Evolutionary conservation across 139 green algal species (phyloP).

Genomic region (Desmodesmus armatus): DNA sequence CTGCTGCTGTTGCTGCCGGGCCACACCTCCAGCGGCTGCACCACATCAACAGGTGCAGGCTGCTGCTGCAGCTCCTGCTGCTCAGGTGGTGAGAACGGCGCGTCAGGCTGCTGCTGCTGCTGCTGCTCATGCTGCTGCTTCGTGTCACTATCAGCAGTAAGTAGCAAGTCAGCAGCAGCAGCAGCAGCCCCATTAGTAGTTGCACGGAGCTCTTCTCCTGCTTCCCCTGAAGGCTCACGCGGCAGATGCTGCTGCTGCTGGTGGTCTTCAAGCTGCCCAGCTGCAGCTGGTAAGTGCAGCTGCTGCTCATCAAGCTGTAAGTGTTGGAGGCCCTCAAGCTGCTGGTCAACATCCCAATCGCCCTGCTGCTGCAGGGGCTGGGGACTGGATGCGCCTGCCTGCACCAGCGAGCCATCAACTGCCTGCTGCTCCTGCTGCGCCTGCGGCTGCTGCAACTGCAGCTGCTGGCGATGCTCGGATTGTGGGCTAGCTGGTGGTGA

Average conservation of each 20-base stretch:
- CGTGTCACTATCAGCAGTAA: too few relatives aligned
- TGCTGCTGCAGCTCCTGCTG: slow-evolving; percentile 16
- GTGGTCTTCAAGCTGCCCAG: too few relatives aligned
- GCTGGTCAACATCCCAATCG: not conserved
- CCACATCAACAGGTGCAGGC: not conserved
- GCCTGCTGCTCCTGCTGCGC: not conserved
- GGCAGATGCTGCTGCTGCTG: not conserved
- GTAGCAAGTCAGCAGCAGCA: too few relatives aligned
- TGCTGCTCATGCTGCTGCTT: not conserved
- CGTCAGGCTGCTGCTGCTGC: slow-evolving; percentile 9
- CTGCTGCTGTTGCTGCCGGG: too few relatives aligned
- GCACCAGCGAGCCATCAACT: too few relatives aligned
- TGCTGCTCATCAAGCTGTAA: not conserved
- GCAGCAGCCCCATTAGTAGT: not conserved
- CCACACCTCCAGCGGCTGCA: too few relatives aligned
- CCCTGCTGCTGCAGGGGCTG: slow-evolving; percentile 9
- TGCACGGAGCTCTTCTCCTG: too few relatives aligned
- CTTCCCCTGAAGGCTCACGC: too few relatives aligned
- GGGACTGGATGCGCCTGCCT: too few relatives aligned
- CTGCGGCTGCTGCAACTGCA: not conserved
- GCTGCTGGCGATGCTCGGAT: not conserved
- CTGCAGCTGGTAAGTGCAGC: too few relatives aligned
- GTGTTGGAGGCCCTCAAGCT: slow-evolving; percentile 2
- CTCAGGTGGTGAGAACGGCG: not conserved
- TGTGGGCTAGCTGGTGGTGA: not conserved